Base-by-base conservation (phyloP, 2,329 filamentous ascomycete genomes). In the Colletotrichum sp. region DNA sequence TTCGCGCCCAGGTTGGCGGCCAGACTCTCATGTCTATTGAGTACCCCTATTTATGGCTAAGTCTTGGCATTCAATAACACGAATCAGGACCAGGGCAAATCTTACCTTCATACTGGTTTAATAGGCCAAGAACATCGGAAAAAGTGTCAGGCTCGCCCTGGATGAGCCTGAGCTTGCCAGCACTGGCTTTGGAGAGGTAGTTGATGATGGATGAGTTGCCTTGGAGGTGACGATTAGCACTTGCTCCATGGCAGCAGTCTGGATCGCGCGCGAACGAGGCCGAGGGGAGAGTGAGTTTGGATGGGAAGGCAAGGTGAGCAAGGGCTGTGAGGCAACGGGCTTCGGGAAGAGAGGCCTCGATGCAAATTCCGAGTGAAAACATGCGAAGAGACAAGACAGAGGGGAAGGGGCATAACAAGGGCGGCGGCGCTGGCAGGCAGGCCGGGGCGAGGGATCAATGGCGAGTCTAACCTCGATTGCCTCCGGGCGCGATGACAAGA, bases 1-100 rank as follows among this genome's bases (percentile, higher is more conserved):
- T 95, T 94, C 71, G 95, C 95, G 80, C 95, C 95, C 30, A 98
- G 89, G 80, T 95, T 96, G 74, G 94, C 93, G 63, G 95, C 96
- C 80, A 98, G 92, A 83, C 94, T 96, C 85, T 98, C 95, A 83
- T 96, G 94, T 71, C 95, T 92, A 80, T 95, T 94, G 68, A 98
- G 88, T 18, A 97, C 94, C 78, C 93, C 95, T 90, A 65, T 65
- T 21, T 10, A 55, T 15, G 15, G 18, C 63, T 72, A 21, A 66
- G 61, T 63, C 64, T 60, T 72, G 70, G 48, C 21, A n/a, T 65
- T 74, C 24, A 72, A 52, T 38, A 55, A 26, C 55, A 65, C 34
- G 36, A 68, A 68, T 67, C 48, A 21, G 67, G 67, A 64, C 24
- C 48, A 64, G 30, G 30, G 69, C 38, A 60, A 36, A 4, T 71